A percentile compares a stretch with the other conserved stretches of the same genome.
Evolutionary conservation across 345 rosid genomes (phyloP).

Genomic region (Populus pruinosa): DNA sequence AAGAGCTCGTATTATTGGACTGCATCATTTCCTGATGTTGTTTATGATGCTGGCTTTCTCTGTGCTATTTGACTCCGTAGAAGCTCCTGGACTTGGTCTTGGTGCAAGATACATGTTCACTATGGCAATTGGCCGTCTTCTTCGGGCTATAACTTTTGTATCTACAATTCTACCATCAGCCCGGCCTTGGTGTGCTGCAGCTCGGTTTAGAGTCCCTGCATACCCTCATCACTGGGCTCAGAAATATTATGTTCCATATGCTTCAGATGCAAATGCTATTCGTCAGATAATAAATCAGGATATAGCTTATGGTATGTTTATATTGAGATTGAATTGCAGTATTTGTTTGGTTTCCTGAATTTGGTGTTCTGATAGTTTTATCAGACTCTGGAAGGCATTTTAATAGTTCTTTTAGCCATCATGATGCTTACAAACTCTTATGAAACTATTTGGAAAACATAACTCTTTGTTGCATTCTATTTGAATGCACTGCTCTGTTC

Average conservation of each 20-base stretch:
- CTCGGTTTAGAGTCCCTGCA: constrained; percentile 62
- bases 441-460: background rate
- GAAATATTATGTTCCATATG: constrained; percentile 82
- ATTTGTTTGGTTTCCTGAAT: background rate
- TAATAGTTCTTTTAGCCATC: background rate
- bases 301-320: constrained; percentile 57
- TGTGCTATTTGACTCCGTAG: constrained; percentile 66
- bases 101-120: constrained; percentile 92
- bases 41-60: constrained; percentile 91
- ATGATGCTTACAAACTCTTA: background rate
- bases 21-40: constrained; percentile 85
- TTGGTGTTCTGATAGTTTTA: background rate
- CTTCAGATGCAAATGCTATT: constrained; percentile 67
- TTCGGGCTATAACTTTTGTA: constrained; percentile 76
- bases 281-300: constrained; percentile 51
- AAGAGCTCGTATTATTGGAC: constrained; percentile 78
- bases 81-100: constrained; percentile 91
- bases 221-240: constrained; percentile 90
- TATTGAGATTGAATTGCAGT: background rate
- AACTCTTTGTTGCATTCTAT: background rate
- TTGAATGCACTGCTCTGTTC: too few species aligned
- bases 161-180: constrained; percentile 93
- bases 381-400: background rate
- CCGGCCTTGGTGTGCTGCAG: constrained; percentile 86
- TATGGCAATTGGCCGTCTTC: constrained; percentile 88